Base-by-base conservation (phyloP, 768 basidiomycete genomes). In the Pholiota molesta region DNA sequence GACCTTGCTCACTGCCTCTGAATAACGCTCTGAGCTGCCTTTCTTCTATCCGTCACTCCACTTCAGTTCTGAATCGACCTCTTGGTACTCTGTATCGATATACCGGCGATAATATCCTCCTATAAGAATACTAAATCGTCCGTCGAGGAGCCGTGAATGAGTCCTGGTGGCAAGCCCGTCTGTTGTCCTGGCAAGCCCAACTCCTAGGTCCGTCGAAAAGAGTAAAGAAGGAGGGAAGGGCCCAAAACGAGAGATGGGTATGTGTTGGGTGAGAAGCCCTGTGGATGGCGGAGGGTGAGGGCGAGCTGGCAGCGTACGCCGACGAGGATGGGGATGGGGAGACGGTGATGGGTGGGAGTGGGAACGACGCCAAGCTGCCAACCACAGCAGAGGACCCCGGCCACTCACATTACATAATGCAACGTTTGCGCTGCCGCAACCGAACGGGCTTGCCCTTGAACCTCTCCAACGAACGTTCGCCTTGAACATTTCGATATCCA, bases 351-450 rank as follows among this genome's bases (percentile, higher is more conserved):
- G 26, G 47, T 21, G 47, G 47, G 23, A 49, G 47, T 58, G 57
- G 47, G 47, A 58, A 58, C 28, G 19, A n/a, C 33, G 57, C 57
- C 57, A 58, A 58, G 31, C 45, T 37, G 33, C 39, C 55, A 57
- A 23, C 40, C 37, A 19, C 55, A 44, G 8, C n/a, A 16, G 17
- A 55, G 42, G 57, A 58, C 57, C 57, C 57, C 57, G 29, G 35
- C 57, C 57, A 58, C 47, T 31, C 13, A 16, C 4, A 26, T 39
- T 37, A 49, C 31, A 23, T 58, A 49, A 58, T 49, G 9, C 31
- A 31, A 7, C 31, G 31, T 31, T 31, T 31, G 9, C 9, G 23
- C 3, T 37, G 35, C 35, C 14, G 35, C 35, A 2, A 16, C 35
- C 35, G 35, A 37, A 5, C 33, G 11, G 11, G 33, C 33, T 35